Evolutionary conservation across 768 basidiomycete genomes (phyloP), one percentile per base, ranked within the genome.

Genomic region (Pleurotus ostreatus): DNA sequence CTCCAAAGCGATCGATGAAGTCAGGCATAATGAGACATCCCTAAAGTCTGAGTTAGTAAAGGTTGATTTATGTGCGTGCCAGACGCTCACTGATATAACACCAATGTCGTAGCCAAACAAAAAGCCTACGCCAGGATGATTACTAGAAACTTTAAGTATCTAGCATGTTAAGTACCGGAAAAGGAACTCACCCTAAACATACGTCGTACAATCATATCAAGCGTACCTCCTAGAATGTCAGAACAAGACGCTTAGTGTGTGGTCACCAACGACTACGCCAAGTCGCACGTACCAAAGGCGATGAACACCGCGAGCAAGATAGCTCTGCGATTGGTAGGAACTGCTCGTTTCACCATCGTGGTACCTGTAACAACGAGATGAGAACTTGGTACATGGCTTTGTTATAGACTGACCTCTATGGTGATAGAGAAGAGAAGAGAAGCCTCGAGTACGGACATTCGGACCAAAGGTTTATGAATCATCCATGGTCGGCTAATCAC

Each of bases 11-110:
- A 52, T 71, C 61, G 61, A 88, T 76, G 67, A 91, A 91, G 66
- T 90, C 88, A 6, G 81, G 81, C 86, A 89, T 89, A 57, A 90
- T 89, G 30, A 91, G 69, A 63, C 86, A 89, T 76, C 88, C 89
- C 39, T 55, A 38, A 53, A 13, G n/a, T 11, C 47, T 22, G 38
- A 22, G 11, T 7, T 40, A 39, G 7, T 26, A 15, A 20, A 20
- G 2, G 20, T 39, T 2, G 11, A 45, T 55, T 2, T 16, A 8
- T 7, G 6, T 30, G 1, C 4, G 22, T 51, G 15, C 37, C 16
- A 3, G 66, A 8, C 5, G 9, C 78, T 52, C 58, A 86, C 85
- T 55, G 86, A 88, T 58, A 88, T 88, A 55, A 89, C 84, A 67
- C 88, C 86, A 65, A 89, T 86, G 60, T 89, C 86, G 66, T 88